These are phyloP conservation scores for Ceratocystis smalleyi DNA, from an alignment of 2,329 filamentous ascomycete genomes.

Conservation along the genomic window DNA sequence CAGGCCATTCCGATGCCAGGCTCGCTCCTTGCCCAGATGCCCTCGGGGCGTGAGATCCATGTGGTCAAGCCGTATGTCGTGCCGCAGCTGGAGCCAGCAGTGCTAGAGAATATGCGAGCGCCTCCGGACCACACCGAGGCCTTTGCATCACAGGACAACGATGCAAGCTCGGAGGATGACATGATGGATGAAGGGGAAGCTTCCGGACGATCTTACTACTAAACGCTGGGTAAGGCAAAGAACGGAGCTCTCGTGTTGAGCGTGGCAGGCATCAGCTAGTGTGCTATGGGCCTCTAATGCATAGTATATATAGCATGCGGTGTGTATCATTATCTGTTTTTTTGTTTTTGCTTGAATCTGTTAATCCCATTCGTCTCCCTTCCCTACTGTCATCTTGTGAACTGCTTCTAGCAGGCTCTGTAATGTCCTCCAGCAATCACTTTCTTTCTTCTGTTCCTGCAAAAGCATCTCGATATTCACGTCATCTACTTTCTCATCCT, in stretches of 20 bases:
- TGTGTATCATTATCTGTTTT: background rate
- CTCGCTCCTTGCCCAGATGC: conserved; percentile 61
- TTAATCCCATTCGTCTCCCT: no score
- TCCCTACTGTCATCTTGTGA: background rate
- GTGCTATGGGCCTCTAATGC: background rate
- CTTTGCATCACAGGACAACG: conserved; percentile 26
- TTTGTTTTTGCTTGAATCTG: background rate
- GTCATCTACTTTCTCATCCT: conserved; percentile 10
- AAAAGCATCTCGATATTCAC: conserved; percentile 7
- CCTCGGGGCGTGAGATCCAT: conserved; percentile 78
- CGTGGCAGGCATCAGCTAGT: no score
- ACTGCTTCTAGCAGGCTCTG: background rate
- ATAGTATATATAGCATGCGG: background rate
- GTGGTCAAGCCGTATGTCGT: conserved; percentile 51
- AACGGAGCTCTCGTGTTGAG: background rate
- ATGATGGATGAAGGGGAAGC: conserved; percentile 26
- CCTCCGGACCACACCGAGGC: conserved; percentile 32
- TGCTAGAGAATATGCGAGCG: conserved; percentile 35
- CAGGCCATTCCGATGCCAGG: conserved; percentile 59
- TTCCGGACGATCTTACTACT: conserved; percentile 17
- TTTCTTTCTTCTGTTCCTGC: background rate
- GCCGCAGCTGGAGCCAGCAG: conserved; percentile 47
- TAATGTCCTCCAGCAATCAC: background rate
- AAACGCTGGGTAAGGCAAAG: background rate
- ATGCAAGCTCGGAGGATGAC: conserved; percentile 33